phyloP scores from a whole-genome alignment of 106 monocot species.

The Phalaenopsis aphrodite region DNA sequence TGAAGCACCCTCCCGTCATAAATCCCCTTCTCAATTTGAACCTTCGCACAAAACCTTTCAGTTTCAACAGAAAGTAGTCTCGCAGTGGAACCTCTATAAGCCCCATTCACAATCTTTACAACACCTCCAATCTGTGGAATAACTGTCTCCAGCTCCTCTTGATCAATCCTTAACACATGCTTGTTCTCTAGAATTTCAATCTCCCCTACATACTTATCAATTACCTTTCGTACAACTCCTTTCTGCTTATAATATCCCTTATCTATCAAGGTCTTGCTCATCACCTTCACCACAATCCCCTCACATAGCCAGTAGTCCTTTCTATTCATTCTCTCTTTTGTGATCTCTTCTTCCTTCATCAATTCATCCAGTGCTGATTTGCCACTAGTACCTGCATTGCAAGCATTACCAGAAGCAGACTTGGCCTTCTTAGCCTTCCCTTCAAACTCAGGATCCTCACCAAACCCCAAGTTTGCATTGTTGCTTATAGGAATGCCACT shows the following conservation, averaged over 20 bases:
- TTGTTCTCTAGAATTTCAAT: constrained; percentile 91
- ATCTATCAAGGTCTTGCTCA: constrained; percentile 74
- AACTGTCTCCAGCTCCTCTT: constrained; percentile 91
- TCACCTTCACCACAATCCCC: constrained; percentile 90
- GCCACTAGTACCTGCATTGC: neutral
- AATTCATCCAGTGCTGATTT: constrained; percentile 55
- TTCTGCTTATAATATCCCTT: constrained; percentile 98
- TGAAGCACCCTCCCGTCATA: constrained; percentile 84
- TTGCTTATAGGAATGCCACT: neutral
- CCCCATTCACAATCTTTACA: constrained; percentile 90
- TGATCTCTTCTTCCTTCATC: constrained; percentile 94
- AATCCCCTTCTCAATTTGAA: constrained; percentile 89
- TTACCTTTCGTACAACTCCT: constrained; percentile 62
- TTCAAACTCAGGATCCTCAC: constrained; percentile 21
- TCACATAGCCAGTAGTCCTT: constrained; percentile 94
- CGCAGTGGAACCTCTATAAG: constrained; percentile 76
- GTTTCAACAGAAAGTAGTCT: constrained; percentile 62
- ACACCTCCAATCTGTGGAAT: constrained; percentile 90
- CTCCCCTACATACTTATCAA: constrained; percentile 84
- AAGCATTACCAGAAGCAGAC: neutral
- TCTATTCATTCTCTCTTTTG: constrained; percentile 80
- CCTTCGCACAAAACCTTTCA: constrained; percentile 66
- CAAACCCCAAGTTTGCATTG: constrained; percentile 38
- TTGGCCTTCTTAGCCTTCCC: constrained; percentile 30
- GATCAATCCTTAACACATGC: constrained; percentile 79